Percentiles rank a stretch among this genome's conserved stretches.
Conservation (phyloP, 1,284 basidiomycete genomes). For the Porogramme epimiltina region DNA sequence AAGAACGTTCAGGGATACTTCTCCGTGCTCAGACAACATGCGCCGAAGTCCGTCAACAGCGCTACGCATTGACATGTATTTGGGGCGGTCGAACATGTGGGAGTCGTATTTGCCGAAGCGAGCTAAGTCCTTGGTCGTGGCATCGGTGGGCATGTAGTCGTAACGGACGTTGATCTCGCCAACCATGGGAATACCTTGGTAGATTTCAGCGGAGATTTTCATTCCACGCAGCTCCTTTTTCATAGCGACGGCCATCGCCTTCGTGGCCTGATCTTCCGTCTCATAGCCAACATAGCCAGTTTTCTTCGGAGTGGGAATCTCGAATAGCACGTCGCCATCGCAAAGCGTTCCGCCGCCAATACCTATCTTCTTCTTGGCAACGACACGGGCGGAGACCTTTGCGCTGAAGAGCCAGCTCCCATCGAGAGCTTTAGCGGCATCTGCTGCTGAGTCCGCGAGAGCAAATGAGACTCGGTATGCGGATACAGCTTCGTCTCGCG, state of each 20-base stretch:
- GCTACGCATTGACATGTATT: constrained; percentile 43
- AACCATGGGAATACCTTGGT: constrained; percentile 58
- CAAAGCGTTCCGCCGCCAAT: constrained; percentile 39
- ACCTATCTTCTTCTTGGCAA: constrained; percentile 35
- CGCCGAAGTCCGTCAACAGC: constrained; percentile 43
- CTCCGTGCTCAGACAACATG: constrained; percentile 41
- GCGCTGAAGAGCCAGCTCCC: constrained; percentile 39
- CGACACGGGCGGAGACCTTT: constrained; percentile 42
- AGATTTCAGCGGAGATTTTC: constrained; percentile 45
- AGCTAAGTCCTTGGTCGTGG: constrained; percentile 42
- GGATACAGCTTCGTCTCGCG: not conserved
- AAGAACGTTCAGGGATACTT: constrained; percentile 45
- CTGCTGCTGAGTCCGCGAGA: constrained; percentile 45
- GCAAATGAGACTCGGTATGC: constrained; percentile 47
- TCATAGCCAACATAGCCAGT: constrained; percentile 62
- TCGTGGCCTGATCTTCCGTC: constrained; percentile 45
- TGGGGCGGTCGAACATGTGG: constrained; percentile 32
- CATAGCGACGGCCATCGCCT: constrained; percentile 44
- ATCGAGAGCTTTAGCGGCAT: constrained; percentile 51
- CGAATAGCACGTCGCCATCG: constrained; percentile 52
- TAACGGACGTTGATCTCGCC: constrained; percentile 60
- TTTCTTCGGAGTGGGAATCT: constrained; percentile 44
- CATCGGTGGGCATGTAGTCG: constrained; percentile 48
- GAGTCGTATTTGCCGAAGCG: constrained; percentile 39
- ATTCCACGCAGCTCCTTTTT: constrained; percentile 38